Percentiles rank a stretch among this genome's conserved stretches.
phyloP scores from a whole-genome alignment of 129 eudicot genomes.

The Logfia minima region DNA sequence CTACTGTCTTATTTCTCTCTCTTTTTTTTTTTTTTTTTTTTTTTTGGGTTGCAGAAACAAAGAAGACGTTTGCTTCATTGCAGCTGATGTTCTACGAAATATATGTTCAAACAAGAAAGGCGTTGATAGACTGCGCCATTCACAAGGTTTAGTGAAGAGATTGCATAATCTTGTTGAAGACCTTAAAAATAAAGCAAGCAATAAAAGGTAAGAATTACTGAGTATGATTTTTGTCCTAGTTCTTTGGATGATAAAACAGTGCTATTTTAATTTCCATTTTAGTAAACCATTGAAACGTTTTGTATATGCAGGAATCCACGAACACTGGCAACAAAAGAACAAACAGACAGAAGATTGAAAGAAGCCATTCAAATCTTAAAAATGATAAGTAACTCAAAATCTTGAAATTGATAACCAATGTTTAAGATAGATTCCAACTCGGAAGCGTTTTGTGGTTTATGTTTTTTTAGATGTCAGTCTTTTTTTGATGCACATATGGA shows the following conservation, averaged over 20 bases:
- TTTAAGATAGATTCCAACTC: conserved; percentile 25
- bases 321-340: conserved; percentile 36
- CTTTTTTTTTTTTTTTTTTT: neutral
- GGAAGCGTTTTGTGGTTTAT: conserved; percentile 9
- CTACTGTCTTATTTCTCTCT: neutral
- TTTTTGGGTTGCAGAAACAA: conserved; percentile 59
- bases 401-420: conserved; percentile 29
- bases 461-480: conserved; percentile 5
- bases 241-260: neutral
- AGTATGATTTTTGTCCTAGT: neutral
- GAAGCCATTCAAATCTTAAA: conserved; percentile 56
- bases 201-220: conserved; percentile 59
- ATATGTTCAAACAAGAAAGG: conserved; percentile 56
- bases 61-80: conserved; percentile 78
- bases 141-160: conserved; percentile 62
- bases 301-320: conserved; percentile 46
- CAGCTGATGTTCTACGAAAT: conserved; percentile 63
- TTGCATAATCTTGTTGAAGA: conserved; percentile 68
- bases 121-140: conserved; percentile 41
- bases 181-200: conserved; percentile 55
- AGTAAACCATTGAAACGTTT: neutral
- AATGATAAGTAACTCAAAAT: conserved; percentile 37
- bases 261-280: neutral
- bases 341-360: conserved; percentile 52
- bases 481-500: conserved; percentile 17